These are phyloP conservation scores for Zygoascus biomembranicola DNA, from an alignment of 805 yeast genomes.

Conservation along the genomic window DNA sequence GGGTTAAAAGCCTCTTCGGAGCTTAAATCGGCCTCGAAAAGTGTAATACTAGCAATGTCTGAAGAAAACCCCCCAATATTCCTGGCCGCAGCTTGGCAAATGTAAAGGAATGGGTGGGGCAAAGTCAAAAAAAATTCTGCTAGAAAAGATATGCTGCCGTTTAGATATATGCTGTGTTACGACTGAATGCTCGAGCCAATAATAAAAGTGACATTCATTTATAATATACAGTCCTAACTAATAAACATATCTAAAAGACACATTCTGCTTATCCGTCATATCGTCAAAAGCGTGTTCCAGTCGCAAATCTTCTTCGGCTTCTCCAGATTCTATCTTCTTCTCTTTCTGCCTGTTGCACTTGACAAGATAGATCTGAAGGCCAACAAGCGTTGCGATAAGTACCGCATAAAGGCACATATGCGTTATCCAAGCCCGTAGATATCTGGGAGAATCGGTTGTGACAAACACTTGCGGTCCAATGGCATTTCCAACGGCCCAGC, in stretches of 20 bases:
- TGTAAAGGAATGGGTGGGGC: too few relatives aligned
- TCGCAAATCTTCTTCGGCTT: background rate
- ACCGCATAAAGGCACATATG: background rate
- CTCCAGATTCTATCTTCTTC: background rate
- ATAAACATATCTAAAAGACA: constrained; percentile 4
- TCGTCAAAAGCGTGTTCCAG: constrained; percentile 1
- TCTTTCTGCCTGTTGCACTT: background rate
- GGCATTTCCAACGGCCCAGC: constrained; percentile 23
- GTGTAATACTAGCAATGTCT: too few relatives aligned
- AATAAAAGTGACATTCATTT: background rate
- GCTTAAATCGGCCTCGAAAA: too few relatives aligned
- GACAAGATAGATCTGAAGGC: background rate
- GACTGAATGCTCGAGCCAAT: too few relatives aligned
- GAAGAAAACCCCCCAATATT: too few relatives aligned
- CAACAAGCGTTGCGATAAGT: background rate
- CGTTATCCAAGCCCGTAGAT: background rate
- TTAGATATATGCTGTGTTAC: too few relatives aligned
- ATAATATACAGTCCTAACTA: background rate
- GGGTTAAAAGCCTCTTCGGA: too few relatives aligned
- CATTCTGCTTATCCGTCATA: constrained; percentile 9
- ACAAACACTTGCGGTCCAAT: constrained; percentile 12
- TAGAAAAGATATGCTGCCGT: too few relatives aligned
- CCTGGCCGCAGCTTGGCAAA: too few relatives aligned
- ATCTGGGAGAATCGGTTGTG: constrained; percentile 7
- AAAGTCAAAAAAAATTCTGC: too few relatives aligned